Evolutionary conservation across 108 stramenopile species (phyloP), one percentile per base, ranked within the genome.

Genomic region (Nitzschia sp.): DNA sequence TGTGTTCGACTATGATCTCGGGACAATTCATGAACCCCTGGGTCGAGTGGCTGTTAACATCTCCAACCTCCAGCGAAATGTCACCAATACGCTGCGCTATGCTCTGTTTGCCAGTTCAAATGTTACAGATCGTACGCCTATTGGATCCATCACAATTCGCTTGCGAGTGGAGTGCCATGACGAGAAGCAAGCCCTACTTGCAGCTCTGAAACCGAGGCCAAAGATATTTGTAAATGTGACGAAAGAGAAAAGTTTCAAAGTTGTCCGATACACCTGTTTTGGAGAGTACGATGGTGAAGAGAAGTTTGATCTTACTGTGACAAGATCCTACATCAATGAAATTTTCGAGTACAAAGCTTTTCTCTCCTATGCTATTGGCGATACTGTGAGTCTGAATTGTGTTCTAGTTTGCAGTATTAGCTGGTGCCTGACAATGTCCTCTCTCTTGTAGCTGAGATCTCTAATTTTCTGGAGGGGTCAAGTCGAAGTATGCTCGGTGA

Each of bases 401-500:
- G 3, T 34, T 17, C n/a, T 48, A 2, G 46, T 17, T 17, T 48
- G 46, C 14, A 48, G 46, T 1, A 15, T 17, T 48, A 5, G 2
- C 3, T 48, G 46, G 46, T 17, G 3, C n/a, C 34, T 10, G 5
- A 38, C 43, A 20, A 22, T 1, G 17, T 6, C 17, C 46, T 48
- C 17, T 15, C 46, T 48, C 46, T 48, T 48, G 14, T 17, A 48
- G 46, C 14, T 46, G 17, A 24, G 29, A 46, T 85, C 86, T 8
- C 61, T 89, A n/a, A 63, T 89, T 19, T 84, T 89, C 60, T 91
- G 89, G 89, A 73, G 79, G 51, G 85, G 82, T 40, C 87, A 89
- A 62, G 83, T 92, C 34, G 72, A 88, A 56, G 63, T 86, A 7
- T 76, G 62, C 10, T 55, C 72, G 21, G 53, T 77, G 0, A 75